Conservation (phyloP, 192 early-diverging fungal species). For the Umbelopsis sp. region DNA sequence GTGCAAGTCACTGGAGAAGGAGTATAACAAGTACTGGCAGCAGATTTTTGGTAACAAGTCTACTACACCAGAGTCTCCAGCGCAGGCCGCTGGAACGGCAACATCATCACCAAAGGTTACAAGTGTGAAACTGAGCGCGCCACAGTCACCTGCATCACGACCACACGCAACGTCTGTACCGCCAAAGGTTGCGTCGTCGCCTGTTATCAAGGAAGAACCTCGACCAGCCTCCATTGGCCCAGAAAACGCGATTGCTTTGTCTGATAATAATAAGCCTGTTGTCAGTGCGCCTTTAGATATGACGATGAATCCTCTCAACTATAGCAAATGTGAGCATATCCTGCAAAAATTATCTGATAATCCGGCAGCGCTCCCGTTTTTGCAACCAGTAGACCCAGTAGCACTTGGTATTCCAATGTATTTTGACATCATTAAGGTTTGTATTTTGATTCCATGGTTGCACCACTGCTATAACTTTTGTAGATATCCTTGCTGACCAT, state of each 20-base stretch:
- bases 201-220: background rate
- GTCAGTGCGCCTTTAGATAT: background rate
- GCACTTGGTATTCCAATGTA: conserved; percentile 68
- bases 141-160: conserved; percentile 27
- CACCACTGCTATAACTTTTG: background rate
- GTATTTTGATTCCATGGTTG: background rate
- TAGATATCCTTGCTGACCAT: background rate
- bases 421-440: conserved; percentile 60
- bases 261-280: background rate
- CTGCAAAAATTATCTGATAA: conserved; percentile 31
- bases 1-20: conserved; percentile 55
- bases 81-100: conserved; percentile 15
- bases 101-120: conserved; percentile 24
- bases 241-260: background rate
- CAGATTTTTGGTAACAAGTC: conserved; percentile 41
- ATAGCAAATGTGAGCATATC: conserved; percentile 31
- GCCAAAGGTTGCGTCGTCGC: conserved; percentile 10
- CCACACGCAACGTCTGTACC: conserved; percentile 17
- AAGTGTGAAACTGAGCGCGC: conserved; percentile 13
- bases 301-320: conserved; percentile 30
- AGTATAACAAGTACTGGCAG: conserved; percentile 56
- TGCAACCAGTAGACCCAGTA: conserved; percentile 82
- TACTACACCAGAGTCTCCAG: conserved; percentile 26
- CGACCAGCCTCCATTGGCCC: conserved; percentile 11
- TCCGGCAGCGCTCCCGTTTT: conserved; percentile 62